Conservation (phyloP, 345 rosid species). For the Syzygium jambos region DNA sequence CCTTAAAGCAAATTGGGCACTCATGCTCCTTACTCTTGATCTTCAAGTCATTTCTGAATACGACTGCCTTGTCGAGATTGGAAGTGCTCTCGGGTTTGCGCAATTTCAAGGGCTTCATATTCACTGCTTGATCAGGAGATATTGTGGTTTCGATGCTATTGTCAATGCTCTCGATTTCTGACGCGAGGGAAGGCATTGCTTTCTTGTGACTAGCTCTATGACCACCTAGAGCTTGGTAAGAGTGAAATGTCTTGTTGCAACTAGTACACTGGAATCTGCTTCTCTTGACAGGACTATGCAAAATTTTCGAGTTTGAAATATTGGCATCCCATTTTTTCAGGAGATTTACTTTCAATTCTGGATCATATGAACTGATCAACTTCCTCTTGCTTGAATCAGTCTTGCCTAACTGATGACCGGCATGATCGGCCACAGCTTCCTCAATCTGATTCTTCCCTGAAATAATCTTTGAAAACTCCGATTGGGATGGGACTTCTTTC, state of each 20-base stretch:
- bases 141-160: constrained; percentile 14
- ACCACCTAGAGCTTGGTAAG: constrained; percentile 81
- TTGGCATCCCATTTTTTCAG: constrained; percentile 1
- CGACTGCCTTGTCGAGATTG: not conserved
- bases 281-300: constrained; percentile 8
- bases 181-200: constrained; percentile 14
- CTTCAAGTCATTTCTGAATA: constrained; percentile 6
- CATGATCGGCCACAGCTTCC: not conserved
- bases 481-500: not conserved
- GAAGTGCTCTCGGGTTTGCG: not conserved
- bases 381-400: constrained; percentile 8
- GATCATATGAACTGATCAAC: constrained; percentile 5
- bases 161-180: constrained; percentile 16
- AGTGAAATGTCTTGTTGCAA: constrained; percentile 52
- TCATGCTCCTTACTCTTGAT: constrained; percentile 29
- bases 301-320: constrained; percentile 8
- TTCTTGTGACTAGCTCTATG: constrained; percentile 73
- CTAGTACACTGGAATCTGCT: constrained; percentile 51
- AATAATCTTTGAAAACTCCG: not conserved
- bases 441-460: not conserved
- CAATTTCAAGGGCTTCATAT: constrained; percentile 1
- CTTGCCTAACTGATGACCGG: not conserved
- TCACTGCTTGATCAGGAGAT: constrained; percentile 12
- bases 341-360: constrained; percentile 6
- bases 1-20: constrained; percentile 54